Percentiles rank a stretch among this genome's conserved stretches.
phyloP scores from a whole-genome alignment of 306 rosid genomes.

The Boehmeria nivea region DNA sequence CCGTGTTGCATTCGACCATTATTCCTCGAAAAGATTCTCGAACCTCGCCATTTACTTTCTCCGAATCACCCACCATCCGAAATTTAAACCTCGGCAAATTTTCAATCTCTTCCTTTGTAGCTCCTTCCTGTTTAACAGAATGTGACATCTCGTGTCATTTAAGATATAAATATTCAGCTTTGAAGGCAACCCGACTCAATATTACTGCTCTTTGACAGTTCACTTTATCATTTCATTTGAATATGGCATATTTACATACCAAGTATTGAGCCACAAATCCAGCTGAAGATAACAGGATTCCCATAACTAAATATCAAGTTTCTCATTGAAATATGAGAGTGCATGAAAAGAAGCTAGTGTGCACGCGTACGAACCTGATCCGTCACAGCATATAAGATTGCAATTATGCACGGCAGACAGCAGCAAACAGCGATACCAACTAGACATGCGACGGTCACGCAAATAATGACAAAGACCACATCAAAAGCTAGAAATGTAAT shows the following conservation, averaged over 20 bases:
- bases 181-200: too few species aligned
- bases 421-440: conserved; percentile 93
- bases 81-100: conserved; percentile 70
- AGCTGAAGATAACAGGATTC: background rate
- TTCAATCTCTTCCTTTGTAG: conserved; percentile 76
- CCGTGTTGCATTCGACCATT: conserved; percentile 46
- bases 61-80: conserved; percentile 28
- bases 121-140: conserved; percentile 67
- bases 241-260: too few species aligned
- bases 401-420: conserved; percentile 88
- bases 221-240: too few species aligned
- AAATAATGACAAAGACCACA: conserved; percentile 56
- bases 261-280: background rate
- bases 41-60: conserved; percentile 40
- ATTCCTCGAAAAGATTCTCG: conserved; percentile 60
- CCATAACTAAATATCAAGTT: background rate
- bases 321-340: too few species aligned
- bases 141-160: conserved; percentile 13
- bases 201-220: too few species aligned
- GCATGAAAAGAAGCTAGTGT: too few species aligned
- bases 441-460: conserved; percentile 68
- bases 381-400: conserved; percentile 51
- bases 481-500: conserved; percentile 77
- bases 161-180: background rate
- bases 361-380: conserved; percentile 49